Evolutionary conservation across 345 rosid species (phyloP), one percentile per base, ranked within the genome.

Genomic region (Eucalyptus regnans): DNA sequence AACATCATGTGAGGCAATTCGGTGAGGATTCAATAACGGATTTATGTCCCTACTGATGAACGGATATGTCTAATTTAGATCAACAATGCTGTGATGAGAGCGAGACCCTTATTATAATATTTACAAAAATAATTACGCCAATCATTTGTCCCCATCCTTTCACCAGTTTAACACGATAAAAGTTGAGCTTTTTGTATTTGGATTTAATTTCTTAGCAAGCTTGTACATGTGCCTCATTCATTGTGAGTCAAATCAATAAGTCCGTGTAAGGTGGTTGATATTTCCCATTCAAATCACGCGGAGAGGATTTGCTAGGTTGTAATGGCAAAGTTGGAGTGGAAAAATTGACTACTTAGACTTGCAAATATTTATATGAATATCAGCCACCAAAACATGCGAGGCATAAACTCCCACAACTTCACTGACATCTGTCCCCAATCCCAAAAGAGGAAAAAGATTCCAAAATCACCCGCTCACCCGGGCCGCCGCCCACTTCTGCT

Each of bases 81-180:
- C 9, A 3, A n/a, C 2, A 31, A 13, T 64, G 15, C 2, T 0
- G 1, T 62, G 4, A 29, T 6, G 5, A 15, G 5, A 3, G 4
- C 0, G 3, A 18, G 44, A 9, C 12, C 7, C 13, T 71, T 33
- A 31, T 3, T 33, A 1, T 33, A 9, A 18, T 17, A 6, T 33
- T 10, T 17, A 3, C 6, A 31, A 22, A 71, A 20, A 33, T 71
- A 71, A 17, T 9, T 9, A 18, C 3, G 2, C 3, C 12, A 41
- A 1, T 31, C 0, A 7, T 16, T 31, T 31, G 25, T 6, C 22
- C 25, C 2, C 7, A 1, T 68, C 44, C 22, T 8, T 68, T 31
- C 43, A 16, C 6, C 9, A 37, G 10, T 68, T 33, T 1, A 7
- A 66, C 20, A 16, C 3, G 5, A 12, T 1, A 8, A n/a, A 15